Base-by-base conservation (phyloP, 2,329 filamentous ascomycete species). In the Calonectria pteridis region DNA sequence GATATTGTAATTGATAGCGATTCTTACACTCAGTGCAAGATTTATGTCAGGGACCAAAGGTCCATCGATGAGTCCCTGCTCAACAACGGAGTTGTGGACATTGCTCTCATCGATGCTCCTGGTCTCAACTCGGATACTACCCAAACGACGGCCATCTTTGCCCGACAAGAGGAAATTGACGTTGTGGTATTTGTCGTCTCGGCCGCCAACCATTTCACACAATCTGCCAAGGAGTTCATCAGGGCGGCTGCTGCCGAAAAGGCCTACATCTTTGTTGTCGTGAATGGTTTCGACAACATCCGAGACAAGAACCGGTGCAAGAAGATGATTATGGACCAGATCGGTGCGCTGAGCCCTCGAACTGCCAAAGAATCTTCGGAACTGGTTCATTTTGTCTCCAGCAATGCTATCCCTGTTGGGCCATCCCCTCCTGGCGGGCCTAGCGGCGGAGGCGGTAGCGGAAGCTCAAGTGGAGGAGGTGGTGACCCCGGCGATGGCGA, bases 111-210 rank as follows among this genome's bases (percentile, higher is more conserved):
- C 77, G 97, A 99, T 84, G 97, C 97, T 0, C 97, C 97, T 2
- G 97, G 97, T 35, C 89, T 99, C 67, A 99, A 99, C 85, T 95
- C 94, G 28, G 96, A 99, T 83, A 98, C 96, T 1, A 92, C 98
- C 58, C 98, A 98, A 86, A 99, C 97, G 0, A 99, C 97, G 1
- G 97, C 97, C 26, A 94, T 99, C 9, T 99, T 99, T 84, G 97
- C 97, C 29, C 91, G 97, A 71, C 97, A 99, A 82, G 97, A 99
- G 84, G 97, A 99, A 85, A 99, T 99, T 76, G 97, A 99, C 80
- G 97, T 99, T 0, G 97, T 99, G 1, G 96, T 99, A 0, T 99
- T 99, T 80, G 97, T 99, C 40, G 97, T 99, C 6, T 98, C 96
- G 14, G 97, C 97, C 3, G 95, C 96, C 31, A 99, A 99, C 78